These are phyloP conservation scores for Mentha longifolia DNA, from an alignment of 257 asterid species.

Conservation along the genomic window DNA sequence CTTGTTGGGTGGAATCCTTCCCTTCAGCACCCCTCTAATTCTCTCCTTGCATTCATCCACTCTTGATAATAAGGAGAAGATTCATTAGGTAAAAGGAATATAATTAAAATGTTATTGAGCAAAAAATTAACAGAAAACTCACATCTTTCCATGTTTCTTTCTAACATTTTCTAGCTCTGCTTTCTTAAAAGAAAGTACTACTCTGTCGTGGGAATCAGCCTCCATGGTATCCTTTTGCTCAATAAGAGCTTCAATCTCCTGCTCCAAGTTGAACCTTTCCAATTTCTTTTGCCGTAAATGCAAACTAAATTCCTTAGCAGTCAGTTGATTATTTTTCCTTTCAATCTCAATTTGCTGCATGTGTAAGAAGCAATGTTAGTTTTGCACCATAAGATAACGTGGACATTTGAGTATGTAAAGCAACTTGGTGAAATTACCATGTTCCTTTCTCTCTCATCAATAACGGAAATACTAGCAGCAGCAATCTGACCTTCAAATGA, in stretches of 20 bases:
- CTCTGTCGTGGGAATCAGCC: constrained; percentile 84
- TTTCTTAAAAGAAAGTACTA: constrained; percentile 69
- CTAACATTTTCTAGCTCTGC: constrained; percentile 74
- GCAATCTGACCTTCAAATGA: constrained; percentile 64
- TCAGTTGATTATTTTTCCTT: constrained; percentile 62
- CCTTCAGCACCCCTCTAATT: constrained; percentile 83
- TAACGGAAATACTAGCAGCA: constrained; percentile 50
- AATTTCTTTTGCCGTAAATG: constrained; percentile 54
- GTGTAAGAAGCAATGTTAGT: constrained; percentile 28
- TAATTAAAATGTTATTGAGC: constrained; percentile 21
- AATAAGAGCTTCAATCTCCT: constrained; percentile 56
- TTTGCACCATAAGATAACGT: constrained; percentile 31
- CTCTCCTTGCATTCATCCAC: constrained; percentile 82
- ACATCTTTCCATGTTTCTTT: constrained; percentile 74
- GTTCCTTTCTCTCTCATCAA: constrained; percentile 82
- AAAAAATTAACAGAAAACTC: constrained; percentile 41
- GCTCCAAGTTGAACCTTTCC: constrained; percentile 61
- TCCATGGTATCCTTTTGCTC: constrained; percentile 71
- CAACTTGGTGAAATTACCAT: constrained; percentile 53
- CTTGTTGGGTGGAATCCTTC: constrained; percentile 92
- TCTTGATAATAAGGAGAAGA: constrained; percentile 49
- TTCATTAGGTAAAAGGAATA: constrained; percentile 24
- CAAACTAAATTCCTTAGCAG: constrained; percentile 58
- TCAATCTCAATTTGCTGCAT: constrained; percentile 74
- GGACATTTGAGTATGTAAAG: constrained; percentile 23